Evolutionary conservation across 805 yeast genomes (phyloP).

Genomic region (Candida cerambycidarum): DNA sequence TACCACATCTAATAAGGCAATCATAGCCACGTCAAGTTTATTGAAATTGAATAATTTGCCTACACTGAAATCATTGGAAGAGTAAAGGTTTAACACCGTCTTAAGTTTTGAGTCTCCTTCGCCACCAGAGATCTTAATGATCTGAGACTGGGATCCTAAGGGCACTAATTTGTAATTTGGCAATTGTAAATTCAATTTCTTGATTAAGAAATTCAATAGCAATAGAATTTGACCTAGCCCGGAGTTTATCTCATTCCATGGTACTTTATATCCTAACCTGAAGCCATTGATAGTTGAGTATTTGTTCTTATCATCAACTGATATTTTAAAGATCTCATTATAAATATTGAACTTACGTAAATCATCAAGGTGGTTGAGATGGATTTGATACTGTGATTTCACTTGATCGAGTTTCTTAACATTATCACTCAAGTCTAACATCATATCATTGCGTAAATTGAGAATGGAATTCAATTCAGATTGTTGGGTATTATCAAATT

Average conservation of each 20-base stretch:
- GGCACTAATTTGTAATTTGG: slow-evolving; percentile 69
- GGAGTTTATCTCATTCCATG: slow-evolving; percentile 91
- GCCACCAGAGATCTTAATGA: slow-evolving; percentile 48
- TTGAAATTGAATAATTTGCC: slow-evolving; percentile 73
- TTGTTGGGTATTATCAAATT: slow-evolving; percentile 33
- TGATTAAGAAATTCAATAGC: slow-evolving; percentile 61
- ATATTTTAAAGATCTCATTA: slow-evolving; percentile 78
- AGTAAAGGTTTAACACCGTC: slow-evolving; percentile 54
- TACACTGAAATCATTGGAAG: slow-evolving; percentile 71
- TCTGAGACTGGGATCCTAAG: slow-evolving; percentile 79
- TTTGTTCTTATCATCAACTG: slow-evolving; percentile 63
- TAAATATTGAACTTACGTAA: slow-evolving; percentile 78
- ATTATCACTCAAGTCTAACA: slow-evolving; percentile 51
- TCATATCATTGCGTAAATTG: slow-evolving; percentile 53
- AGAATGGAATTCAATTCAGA: slow-evolving; percentile 48
- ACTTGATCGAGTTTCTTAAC: slow-evolving; percentile 60
- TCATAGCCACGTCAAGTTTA: slow-evolving; percentile 78
- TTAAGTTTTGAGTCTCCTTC: slow-evolving; percentile 22
- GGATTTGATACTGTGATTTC: slow-evolving; percentile 60
- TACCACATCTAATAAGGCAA: slow-evolving; percentile 66
- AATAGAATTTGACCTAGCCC: slow-evolving; percentile 84
- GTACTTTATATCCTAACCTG: slow-evolving; percentile 73
- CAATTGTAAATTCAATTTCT: slow-evolving; percentile 55
- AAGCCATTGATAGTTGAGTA: slow-evolving; percentile 88
- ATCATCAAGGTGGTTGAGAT: slow-evolving; percentile 64